Percentiles rank a stretch among this genome's conserved stretches.
phyloP scores from a whole-genome alignment of 768 basidiomycete species.

The Cyclocybe cylindracea region DNA sequence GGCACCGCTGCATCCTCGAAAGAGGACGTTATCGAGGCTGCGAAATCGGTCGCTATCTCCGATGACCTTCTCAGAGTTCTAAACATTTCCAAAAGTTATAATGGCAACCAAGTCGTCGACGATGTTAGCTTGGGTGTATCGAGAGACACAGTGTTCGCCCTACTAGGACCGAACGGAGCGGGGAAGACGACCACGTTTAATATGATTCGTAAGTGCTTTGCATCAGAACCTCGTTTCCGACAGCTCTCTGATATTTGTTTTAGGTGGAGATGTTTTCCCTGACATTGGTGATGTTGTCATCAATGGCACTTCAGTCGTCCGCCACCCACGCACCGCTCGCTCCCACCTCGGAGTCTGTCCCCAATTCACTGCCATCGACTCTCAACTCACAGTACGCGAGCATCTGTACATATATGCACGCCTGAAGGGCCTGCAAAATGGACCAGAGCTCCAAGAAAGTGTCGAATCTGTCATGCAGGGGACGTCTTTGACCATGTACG shows the following conservation, averaged over 20 bases:
- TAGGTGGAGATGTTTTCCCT: slow-evolving; percentile 70
- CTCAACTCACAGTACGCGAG: slow-evolving; percentile 75
- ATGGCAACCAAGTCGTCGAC: slow-evolving; percentile 61
- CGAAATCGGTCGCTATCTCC: slow-evolving; percentile 44
- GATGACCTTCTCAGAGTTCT: slow-evolving; percentile 64
- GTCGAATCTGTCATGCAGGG: slow-evolving; percentile 59
- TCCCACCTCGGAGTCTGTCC: slow-evolving; percentile 80
- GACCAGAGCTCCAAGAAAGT: slow-evolving; percentile 50
- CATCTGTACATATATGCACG: slow-evolving; percentile 73
- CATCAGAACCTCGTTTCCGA: background rate
- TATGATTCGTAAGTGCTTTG: slow-evolving; percentile 60
- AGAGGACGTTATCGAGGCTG: slow-evolving; percentile 59
- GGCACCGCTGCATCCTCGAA: slow-evolving; percentile 20
- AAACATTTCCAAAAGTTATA: slow-evolving; percentile 62
- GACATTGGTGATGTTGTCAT: slow-evolving; percentile 71
- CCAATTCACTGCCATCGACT: slow-evolving; percentile 82
- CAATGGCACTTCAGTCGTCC: slow-evolving; percentile 63
- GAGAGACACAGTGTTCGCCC: slow-evolving; percentile 62
- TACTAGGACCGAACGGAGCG: slow-evolving; percentile 82
- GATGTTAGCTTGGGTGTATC: slow-evolving; percentile 71
- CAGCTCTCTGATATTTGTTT: background rate
- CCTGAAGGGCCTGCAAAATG: slow-evolving; percentile 63
- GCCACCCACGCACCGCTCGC: slow-evolving; percentile 63
- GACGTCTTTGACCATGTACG: slow-evolving; percentile 59
- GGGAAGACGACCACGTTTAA: slow-evolving; percentile 85